Evolutionary conservation across 768 basidiomycete genomes (phyloP), one percentile per base, ranked within the genome.

Genomic region (Kwoniella dejecticola): DNA sequence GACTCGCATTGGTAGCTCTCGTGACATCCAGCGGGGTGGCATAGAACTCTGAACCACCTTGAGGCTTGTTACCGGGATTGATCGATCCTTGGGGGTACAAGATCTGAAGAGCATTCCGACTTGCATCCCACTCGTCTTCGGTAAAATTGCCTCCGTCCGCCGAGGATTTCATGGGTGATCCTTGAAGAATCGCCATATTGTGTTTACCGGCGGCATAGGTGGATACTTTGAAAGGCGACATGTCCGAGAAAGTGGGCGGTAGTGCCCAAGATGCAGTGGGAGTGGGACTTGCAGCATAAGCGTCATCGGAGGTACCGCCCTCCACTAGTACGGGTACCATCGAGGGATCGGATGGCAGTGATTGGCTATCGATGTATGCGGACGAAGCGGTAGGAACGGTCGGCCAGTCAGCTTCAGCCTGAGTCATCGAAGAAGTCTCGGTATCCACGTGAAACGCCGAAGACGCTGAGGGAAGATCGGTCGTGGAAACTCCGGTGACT

Each of bases 11-110:
- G 0, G 30, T 58, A 40, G 55, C 52, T 17, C 13, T 41, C 0
- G 79, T 50, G 15, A 88, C 71, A 24, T 84, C 72, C 29, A 84
- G 68, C 1, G 84, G 85, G 1, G 68, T 57, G 6, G 85, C 82
- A 65, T 84, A 86, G 75, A 91, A 90, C 66, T 89, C 85, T 0
- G 88, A 84, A 1, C 90, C 90, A 33, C 90, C 90, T 62, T 82
- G 78, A 17, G 58, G 55, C 24, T 81, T 77, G 42, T 81, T 82
- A 0, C 79, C 83, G 1, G 89, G 89, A 74, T 89, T 88, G 73
- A 87, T 83, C 1, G 89, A 89, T 48, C 82, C 79, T 21, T 81
- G 82, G 2, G 89, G 89, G 69, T 88, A 91, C 61, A 85, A 78
- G 21, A 90, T 79, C 63, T 87, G 87, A 11, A 91, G 74, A 73